A percentile compares a stretch with the other conserved stretches of the same genome.
Evolutionary conservation across 345 rosid species (phyloP).

Genomic region (Acer negundo): DNA sequence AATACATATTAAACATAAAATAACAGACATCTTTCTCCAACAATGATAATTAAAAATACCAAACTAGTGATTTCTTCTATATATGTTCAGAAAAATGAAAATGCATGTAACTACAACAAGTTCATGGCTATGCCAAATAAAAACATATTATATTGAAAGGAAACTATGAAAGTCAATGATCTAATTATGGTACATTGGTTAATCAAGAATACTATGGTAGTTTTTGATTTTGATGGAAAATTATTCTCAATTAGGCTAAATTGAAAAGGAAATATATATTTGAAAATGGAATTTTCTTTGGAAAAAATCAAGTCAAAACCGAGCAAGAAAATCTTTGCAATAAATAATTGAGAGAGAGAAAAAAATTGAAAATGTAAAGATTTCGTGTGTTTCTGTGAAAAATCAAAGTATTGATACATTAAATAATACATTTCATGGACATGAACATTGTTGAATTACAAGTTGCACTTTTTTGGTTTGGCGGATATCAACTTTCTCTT

Average conservation of each 20-base stretch:
- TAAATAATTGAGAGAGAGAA: background rate
- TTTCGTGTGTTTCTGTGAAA: background rate
- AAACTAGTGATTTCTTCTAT: background rate
- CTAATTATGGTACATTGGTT: background rate
- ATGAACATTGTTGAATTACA: background rate
- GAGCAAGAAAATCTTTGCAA: background rate
- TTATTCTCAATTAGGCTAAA: background rate
- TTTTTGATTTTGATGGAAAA: too few relatives aligned
- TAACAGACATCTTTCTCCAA: background rate
- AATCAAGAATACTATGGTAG: too few relatives aligned
- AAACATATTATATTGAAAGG: background rate
- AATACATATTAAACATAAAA: background rate
- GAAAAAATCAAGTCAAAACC: background rate
- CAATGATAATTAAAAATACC: background rate
- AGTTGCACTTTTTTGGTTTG: background rate
- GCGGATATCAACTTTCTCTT: background rate
- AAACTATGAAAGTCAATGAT: slow-evolving; percentile 3
- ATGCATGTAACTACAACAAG: background rate
- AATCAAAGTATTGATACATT: background rate
- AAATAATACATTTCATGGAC: too few relatives aligned
- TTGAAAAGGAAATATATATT: background rate
- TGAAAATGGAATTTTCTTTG: background rate
- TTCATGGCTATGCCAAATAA: background rate
- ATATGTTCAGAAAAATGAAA: background rate
- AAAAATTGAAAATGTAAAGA: background rate